Evolutionary conservation across 2,329 filamentous ascomycete species (phyloP).

Genomic region (Samsoniella hepiali): DNA sequence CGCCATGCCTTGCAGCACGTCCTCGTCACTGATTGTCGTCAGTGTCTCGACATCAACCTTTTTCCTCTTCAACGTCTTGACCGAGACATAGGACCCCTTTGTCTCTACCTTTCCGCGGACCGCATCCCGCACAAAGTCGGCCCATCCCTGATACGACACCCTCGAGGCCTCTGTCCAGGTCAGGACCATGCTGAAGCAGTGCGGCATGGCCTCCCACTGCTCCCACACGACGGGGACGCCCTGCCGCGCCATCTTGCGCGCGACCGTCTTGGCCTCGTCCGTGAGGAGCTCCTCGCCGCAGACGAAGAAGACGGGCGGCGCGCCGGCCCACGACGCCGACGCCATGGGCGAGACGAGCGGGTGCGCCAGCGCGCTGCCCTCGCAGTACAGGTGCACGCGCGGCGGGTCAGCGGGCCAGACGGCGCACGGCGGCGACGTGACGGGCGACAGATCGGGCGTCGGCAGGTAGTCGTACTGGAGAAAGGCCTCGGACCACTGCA

Average conservation of each 20-base stretch:
- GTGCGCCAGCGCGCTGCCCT: conserved; percentile 50
- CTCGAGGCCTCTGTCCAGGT: conserved; percentile 38
- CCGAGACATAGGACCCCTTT: conserved; percentile 40
- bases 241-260: conserved; percentile 46
- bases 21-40: conserved; percentile 36
- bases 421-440: conserved; percentile 36
- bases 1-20: conserved; percentile 35
- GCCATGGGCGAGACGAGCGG: conserved; percentile 61
- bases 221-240: conserved; percentile 58
- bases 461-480: conserved; percentile 35
- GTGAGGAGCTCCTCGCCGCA: conserved; percentile 64
- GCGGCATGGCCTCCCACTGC: conserved; percentile 71
- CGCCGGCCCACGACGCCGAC: conserved; percentile 50
- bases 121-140: conserved; percentile 45
- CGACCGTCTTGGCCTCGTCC: conserved; percentile 60
- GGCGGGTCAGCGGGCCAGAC: conserved; percentile 51
- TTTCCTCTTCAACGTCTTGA: conserved; percentile 46
- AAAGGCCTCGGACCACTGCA: conserved; percentile 13
- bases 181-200: conserved; percentile 59
- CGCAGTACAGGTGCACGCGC: conserved; percentile 45
- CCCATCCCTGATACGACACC: conserved; percentile 50
- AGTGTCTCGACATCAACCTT: conserved; percentile 36
- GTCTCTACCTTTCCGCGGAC: conserved; percentile 32
- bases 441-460: conserved; percentile 28
- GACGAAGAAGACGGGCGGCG: conserved; percentile 59